Evolutionary conservation across 139 green algal species (phyloP).

Genomic region (Haematococcus sp.): DNA sequence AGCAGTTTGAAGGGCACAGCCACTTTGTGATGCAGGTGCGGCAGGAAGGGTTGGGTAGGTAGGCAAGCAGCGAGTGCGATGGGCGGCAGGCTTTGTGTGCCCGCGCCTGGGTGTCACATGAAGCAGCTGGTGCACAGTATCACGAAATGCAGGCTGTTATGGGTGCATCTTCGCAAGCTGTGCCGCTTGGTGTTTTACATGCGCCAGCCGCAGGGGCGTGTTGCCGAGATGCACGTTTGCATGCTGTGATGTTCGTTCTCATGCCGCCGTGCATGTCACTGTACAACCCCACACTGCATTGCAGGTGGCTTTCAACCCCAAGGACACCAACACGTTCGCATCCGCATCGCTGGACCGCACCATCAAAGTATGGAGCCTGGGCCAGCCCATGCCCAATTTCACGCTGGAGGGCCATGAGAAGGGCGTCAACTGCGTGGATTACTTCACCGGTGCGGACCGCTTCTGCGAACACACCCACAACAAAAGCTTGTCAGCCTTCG

Average conservation of each 20-base stretch:
- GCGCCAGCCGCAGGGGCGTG: too few relatives aligned
- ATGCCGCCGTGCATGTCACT: too few relatives aligned
- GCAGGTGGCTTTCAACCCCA: conserved; percentile 96
- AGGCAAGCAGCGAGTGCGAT: background rate
- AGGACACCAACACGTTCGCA: conserved; percentile 99
- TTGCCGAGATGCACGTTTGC: too few relatives aligned
- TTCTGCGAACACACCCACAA: too few relatives aligned
- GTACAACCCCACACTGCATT: background rate
- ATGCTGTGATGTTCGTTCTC: too few relatives aligned
- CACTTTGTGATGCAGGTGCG: conserved; percentile 98
- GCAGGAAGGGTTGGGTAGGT: background rate
- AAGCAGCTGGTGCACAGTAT: too few relatives aligned
- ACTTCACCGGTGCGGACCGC: conserved; percentile 79
- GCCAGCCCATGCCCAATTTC: conserved; percentile 92
- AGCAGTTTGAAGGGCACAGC: conserved; percentile 97
- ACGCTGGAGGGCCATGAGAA: conserved; percentile 99
- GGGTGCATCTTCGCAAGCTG: too few relatives aligned
- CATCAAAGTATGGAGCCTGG: conserved; percentile 97
- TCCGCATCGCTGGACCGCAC: conserved; percentile 93
- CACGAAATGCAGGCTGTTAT: too few relatives aligned
- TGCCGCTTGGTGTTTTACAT: too few relatives aligned
- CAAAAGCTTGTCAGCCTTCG: too few relatives aligned
- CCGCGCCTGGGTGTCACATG: too few relatives aligned
- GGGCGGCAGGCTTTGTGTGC: too few relatives aligned
- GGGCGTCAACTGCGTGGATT: conserved; percentile 98